Base-by-base conservation (phyloP, 78 protist species). In the Tieghemostelium lacteum region DNA sequence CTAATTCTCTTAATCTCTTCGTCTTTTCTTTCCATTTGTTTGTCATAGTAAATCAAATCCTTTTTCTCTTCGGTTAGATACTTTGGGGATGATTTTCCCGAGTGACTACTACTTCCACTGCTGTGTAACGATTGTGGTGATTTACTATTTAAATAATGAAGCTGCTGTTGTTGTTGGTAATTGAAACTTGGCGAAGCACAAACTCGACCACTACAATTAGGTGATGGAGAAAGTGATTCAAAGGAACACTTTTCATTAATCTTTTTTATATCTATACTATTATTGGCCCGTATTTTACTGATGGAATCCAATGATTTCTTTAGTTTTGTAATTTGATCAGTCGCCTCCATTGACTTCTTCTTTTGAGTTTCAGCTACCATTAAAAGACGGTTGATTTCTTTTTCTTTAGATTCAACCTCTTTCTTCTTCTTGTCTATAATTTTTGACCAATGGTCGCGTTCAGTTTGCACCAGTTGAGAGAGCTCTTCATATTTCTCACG, bases 351-450 rank as follows among this genome's bases (percentile, higher is more conserved):
- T 57, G 75, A 60, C 55, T 42, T 36, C 49, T 70, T 83, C 19
- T 83, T 83, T 20, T 83, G 91, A 55, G 26, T 83, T 26, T 83
- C 91, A 6, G 91, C 91, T 2, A 83, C 78, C 80, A 66, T 40
- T 16, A 83, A 52, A 20, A 83, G 26, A 45, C 78, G 33, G 60
- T 63, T 24, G 3, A 83, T 83, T 26, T 83, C 91, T 60, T 60
- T 83, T 61, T 83, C 91, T n/a, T 83, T 83, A 2, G 10, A 20
- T n/a, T 70, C 64, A 0, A 83, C 78, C 17, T 83, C 64, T 70
- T 45, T 83, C 39, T 34, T 83, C 14, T 37, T 31, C 28, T 39
- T 70, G 1, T 83, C 80, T 6, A 69, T 19, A 4, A 64, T 26
- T 20, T 28, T n/a, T 10, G 55, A 0, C 91, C 91, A 83, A 55